Percentiles rank a stretch among this genome's conserved stretches.
Conservation (phyloP, 352 stramenopile species). For the Phytophthora aleatoria region DNA sequence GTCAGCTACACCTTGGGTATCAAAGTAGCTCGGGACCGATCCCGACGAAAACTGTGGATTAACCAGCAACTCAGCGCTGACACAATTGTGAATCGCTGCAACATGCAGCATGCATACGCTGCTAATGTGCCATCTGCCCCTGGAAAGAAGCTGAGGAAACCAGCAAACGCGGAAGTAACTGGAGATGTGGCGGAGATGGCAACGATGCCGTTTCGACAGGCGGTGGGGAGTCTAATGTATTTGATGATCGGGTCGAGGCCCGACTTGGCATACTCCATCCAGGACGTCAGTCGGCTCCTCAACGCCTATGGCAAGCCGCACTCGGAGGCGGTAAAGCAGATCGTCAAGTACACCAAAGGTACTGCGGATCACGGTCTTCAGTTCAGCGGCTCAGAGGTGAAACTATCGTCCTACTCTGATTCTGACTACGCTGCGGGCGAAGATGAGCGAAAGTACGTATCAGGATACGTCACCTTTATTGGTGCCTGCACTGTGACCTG, state of each 20-base stretch:
- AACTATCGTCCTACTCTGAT: background rate
- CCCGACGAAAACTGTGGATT: background rate
- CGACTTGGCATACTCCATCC: background rate
- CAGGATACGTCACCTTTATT: constrained; percentile 12
- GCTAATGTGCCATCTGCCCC: background rate
- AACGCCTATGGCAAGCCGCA: background rate
- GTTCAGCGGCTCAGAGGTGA: background rate
- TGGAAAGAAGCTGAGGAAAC: background rate
- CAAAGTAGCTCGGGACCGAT: background rate
- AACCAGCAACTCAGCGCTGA: background rate
- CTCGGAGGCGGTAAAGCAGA: background rate
- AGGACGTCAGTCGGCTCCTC: background rate
- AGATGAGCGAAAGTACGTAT: background rate
- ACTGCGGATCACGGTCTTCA: background rate
- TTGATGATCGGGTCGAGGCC: constrained; percentile 1
- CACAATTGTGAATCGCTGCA: background rate
- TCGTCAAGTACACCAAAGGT: background rate
- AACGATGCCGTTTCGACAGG: constrained; percentile 1
- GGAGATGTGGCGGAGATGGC: background rate
- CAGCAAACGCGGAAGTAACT: background rate
- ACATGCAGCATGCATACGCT: background rate
- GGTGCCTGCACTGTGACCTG: constrained; percentile 20
- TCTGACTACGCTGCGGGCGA: background rate
- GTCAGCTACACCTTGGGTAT: background rate
- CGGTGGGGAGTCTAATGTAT: background rate